Evolutionary conservation across 2,329 filamentous ascomycete species (phyloP).

Genomic region (Scedosporium apiospermum): DNA sequence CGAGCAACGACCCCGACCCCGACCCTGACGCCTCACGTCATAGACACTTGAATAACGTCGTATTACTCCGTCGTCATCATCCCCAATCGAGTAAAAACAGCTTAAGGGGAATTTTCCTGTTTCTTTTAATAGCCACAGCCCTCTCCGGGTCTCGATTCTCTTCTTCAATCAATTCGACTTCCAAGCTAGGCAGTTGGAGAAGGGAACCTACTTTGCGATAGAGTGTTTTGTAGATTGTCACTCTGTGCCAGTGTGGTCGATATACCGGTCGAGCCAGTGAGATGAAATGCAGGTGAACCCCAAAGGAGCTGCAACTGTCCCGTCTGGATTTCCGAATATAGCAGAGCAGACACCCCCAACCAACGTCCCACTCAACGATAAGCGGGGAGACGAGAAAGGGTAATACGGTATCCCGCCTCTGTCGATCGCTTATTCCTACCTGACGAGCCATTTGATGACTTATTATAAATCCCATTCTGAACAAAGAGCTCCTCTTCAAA

Average conservation of each 20-base stretch:
- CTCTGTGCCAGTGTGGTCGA: background rate
- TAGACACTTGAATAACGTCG: background rate
- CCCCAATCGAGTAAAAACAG: background rate
- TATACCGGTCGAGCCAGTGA: constrained; percentile 1
- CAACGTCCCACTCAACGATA: too few species aligned
- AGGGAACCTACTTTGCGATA: background rate
- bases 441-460: too few species aligned
- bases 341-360: background rate
- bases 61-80: background rate
- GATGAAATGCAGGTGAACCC: background rate
- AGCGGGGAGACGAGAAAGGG: too few species aligned
- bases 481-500: too few species aligned
- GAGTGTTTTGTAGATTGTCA: background rate
- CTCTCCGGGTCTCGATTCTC: background rate
- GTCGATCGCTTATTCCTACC: too few species aligned
- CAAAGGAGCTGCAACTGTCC: background rate
- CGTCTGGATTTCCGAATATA: background rate
- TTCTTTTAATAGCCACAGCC: constrained; percentile 6
- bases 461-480: too few species aligned
- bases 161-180: constrained; percentile 3
- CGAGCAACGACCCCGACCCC: too few species aligned
- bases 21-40: too few species aligned
- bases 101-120: background rate
- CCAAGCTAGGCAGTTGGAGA: constrained; percentile 1
- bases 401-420: too few species aligned